Evolutionary conservation across 2,329 filamentous ascomycete genomes (phyloP).

Genomic region (Daldinia sp.): DNA sequence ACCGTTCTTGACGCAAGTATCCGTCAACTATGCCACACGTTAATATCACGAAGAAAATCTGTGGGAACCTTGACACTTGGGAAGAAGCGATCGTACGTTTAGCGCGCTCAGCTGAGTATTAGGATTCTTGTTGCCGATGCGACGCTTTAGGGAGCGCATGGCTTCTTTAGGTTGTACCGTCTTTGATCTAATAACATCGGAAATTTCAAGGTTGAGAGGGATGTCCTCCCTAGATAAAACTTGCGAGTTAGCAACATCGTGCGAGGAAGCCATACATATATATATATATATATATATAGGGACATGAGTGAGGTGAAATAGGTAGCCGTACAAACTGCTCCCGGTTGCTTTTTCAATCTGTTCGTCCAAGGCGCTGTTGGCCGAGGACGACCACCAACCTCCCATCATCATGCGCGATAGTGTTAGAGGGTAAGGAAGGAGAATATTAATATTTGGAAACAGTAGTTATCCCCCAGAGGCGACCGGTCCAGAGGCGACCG

Average conservation of each 20-base stretch:
- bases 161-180: slow-evolving; percentile 97
- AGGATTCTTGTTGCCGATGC: slow-evolving; percentile 97
- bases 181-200: slow-evolving; percentile 96
- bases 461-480: not conserved
- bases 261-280: too few relatives aligned
- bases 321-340: slow-evolving; percentile 79
- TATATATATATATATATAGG: too few relatives aligned
- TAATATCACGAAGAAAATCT: not conserved
- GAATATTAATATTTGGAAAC: slow-evolving; percentile 11
- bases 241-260: slow-evolving; percentile 38
- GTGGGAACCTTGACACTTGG: not conserved
- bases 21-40: slow-evolving; percentile 71
- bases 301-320: too few relatives aligned
- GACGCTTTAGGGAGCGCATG: slow-evolving; percentile 93
- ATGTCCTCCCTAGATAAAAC: slow-evolving; percentile 81
- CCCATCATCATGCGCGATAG: slow-evolving; percentile 65
- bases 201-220: slow-evolving; percentile 96
- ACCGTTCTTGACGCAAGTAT: slow-evolving; percentile 98
- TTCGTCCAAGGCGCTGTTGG: slow-evolving; percentile 91
- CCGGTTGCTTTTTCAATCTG: slow-evolving; percentile 95
- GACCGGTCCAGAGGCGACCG: not conserved
- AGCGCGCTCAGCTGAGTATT: slow-evolving; percentile 96
- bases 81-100: slow-evolving; percentile 66
- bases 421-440: not conserved
- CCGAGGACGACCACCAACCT: slow-evolving; percentile 95